Evolutionary conservation across 73 alveolate genomes (phyloP).

Genomic region (Paramecium pentaurelia): DNA sequence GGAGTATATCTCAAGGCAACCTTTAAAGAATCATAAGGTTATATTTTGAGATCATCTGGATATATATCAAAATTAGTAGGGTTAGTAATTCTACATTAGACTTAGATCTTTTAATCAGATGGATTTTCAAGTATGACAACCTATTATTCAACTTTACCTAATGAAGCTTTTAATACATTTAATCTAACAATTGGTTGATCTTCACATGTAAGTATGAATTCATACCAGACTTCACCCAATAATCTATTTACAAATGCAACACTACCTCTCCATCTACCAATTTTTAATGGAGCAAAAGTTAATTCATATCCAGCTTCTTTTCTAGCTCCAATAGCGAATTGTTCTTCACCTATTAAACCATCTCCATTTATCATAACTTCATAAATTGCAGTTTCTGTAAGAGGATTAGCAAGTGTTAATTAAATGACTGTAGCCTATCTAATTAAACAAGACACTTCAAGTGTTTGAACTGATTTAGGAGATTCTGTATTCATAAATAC

Average conservation of each 20-base stretch:
- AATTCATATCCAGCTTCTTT: constrained; percentile 83
- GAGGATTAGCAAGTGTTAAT: constrained; percentile 88
- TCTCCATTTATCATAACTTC: constrained; percentile 93
- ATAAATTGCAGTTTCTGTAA: constrained; percentile 81
- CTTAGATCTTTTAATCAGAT: constrained; percentile 85
- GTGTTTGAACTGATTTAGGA: constrained; percentile 85
- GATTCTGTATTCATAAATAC: constrained; percentile 75
- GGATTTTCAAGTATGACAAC: constrained; percentile 93
- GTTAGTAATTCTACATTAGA: constrained; percentile 79
- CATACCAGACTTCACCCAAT: constrained; percentile 97
- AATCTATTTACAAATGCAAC: constrained; percentile 92
- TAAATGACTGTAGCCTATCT: constrained; percentile 91
- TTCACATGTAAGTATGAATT: constrained; percentile 85
- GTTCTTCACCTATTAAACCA: constrained; percentile 87
- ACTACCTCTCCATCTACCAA: constrained; percentile 91
- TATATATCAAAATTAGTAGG: constrained; percentile 93
- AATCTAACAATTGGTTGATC: constrained; percentile 87
- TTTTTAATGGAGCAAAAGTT: constrained; percentile 90
- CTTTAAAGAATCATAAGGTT: constrained; percentile 84
- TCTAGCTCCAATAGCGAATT: constrained; percentile 79
- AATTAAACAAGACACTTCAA: constrained; percentile 83
- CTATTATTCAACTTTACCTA: constrained; percentile 91
- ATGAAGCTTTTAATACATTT: constrained; percentile 87
- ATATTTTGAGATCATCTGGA: constrained; percentile 89
- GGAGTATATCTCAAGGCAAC: constrained; percentile 92